phyloP scores from a whole-genome alignment of 345 rosid species.

The Kandelia obovata region DNA sequence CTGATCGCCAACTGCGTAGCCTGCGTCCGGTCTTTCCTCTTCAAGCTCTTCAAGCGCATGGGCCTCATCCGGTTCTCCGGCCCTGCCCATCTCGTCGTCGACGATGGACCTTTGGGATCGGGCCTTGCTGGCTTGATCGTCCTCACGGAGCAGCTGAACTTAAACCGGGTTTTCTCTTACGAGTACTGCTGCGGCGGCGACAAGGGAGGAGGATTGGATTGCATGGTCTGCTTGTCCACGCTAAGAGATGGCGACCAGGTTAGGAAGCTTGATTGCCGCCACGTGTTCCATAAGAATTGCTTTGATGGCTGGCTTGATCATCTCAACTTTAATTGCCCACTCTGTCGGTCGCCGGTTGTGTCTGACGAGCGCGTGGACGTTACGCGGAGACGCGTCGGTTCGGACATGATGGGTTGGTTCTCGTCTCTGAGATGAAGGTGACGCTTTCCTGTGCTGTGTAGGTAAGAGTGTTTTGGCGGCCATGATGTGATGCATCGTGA shows the following conservation, averaged over 20 bases:
- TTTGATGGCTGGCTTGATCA: slow-evolving; percentile 80
- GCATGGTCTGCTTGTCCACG: slow-evolving; percentile 61
- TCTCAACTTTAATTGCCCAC: slow-evolving; percentile 65
- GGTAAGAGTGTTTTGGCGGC: too few relatives aligned
- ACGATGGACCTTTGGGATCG: slow-evolving; percentile 34
- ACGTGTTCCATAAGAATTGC: slow-evolving; percentile 77
- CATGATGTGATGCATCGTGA: slow-evolving; percentile 16
- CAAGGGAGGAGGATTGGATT: slow-evolving; percentile 29
- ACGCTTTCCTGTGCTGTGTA: too few relatives aligned
- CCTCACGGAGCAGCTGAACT: slow-evolving; percentile 63
- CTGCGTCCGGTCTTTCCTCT: slow-evolving; percentile 46
- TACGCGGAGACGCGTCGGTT: slow-evolving; percentile 54
- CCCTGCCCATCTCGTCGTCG: slow-evolving; percentile 17
- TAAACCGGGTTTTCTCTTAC: slow-evolving; percentile 48
- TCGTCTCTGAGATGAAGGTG: not conserved
- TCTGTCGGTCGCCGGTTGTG: slow-evolving; percentile 56
- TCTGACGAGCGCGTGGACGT: slow-evolving; percentile 37
- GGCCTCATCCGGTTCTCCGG: slow-evolving; percentile 20
- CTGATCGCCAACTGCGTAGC: slow-evolving; percentile 51
- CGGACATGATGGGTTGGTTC: slow-evolving; percentile 46
- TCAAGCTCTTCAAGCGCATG: slow-evolving; percentile 24
- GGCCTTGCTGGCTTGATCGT: slow-evolving; percentile 48
- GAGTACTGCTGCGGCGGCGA: slow-evolving; percentile 24
- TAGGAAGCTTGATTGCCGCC: slow-evolving; percentile 75
- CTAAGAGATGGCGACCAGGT: slow-evolving; percentile 72